Percentiles rank a stretch among this genome's conserved stretches.
Evolutionary conservation across 2,329 filamentous ascomycete species (phyloP).

Genomic region (Stachybotrys elegans): DNA sequence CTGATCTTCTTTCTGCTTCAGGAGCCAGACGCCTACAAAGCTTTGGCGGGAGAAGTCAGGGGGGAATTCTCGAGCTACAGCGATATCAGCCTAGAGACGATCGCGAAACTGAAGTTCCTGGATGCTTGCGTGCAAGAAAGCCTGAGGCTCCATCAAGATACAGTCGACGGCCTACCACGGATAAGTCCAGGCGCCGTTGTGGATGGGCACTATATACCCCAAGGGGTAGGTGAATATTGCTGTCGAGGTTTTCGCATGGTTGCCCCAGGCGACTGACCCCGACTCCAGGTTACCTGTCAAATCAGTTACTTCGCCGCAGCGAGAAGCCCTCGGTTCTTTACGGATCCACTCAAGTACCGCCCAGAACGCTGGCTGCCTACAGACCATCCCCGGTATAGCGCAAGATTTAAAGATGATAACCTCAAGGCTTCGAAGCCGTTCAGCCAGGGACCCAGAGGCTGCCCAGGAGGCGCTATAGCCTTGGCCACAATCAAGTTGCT

Average conservation of each 20-base stretch:
- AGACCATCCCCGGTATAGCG: not conserved
- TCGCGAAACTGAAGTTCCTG: not conserved
- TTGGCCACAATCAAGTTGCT: not conserved
- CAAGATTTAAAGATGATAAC: not conserved
- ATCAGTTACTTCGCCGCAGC: not conserved
- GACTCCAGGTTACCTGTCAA: not conserved
- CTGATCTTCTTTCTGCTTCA: not conserved
- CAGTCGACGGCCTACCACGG: not conserved
- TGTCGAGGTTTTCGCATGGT: no score
- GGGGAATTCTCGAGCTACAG: not conserved
- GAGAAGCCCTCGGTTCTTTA: not conserved
- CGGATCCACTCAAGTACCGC: not conserved
- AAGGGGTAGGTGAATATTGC: not conserved
- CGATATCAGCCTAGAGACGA: not conserved
- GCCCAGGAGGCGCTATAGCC: not conserved
- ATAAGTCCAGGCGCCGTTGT: not conserved
- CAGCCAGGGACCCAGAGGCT: not conserved
- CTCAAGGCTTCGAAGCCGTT: not conserved
- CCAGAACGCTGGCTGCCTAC: not conserved
- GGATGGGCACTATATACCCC: constrained; percentile 1
- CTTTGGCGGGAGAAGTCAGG: not conserved
- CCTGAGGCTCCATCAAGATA: not conserved
- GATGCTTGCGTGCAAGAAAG: not conserved
- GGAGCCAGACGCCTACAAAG: not conserved
- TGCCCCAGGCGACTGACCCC: no score